These are phyloP conservation scores for Datisca glomerata DNA, from an alignment of 306 rosid species.

Conservation along the genomic window DNA sequence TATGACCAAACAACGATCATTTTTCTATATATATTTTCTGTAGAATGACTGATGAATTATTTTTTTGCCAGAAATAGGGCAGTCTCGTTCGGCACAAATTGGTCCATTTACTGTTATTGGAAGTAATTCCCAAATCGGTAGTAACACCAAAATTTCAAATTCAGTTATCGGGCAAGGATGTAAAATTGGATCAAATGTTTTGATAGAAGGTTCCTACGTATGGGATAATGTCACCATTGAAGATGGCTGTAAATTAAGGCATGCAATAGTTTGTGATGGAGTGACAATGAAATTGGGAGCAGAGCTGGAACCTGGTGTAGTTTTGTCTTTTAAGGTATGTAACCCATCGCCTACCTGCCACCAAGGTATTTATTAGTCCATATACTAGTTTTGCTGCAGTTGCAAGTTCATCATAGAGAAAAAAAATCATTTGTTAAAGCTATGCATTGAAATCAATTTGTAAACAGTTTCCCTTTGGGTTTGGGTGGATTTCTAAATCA, in stretches of 20 bases:
- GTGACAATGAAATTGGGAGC: slow-evolving; percentile 67
- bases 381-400: neutral
- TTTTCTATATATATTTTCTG: no score
- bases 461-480: no score
- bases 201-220: slow-evolving; percentile 77
- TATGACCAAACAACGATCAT: no score
- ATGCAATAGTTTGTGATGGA: slow-evolving; percentile 90
- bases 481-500: no score
- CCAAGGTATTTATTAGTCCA: slow-evolving; percentile 9
- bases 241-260: slow-evolving; percentile 79
- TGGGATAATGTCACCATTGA: slow-evolving; percentile 79
- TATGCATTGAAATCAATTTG: no score
- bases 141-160: slow-evolving; percentile 45
- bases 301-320: slow-evolving; percentile 73
- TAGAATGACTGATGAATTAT: slow-evolving; percentile 11
- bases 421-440: no score
- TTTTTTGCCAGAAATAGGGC: slow-evolving; percentile 48
- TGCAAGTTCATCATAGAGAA: no score
- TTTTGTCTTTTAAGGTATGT: slow-evolving; percentile 84
- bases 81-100: slow-evolving; percentile 68
- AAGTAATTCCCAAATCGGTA: slow-evolving; percentile 70
- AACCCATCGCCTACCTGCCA: no score
- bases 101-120: slow-evolving; percentile 87
- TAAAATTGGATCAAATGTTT: slow-evolving; percentile 69
- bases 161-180: slow-evolving; percentile 86